Base-by-base conservation (phyloP, 768 basidiomycete genomes). In the Calocera viscosa region DNA sequence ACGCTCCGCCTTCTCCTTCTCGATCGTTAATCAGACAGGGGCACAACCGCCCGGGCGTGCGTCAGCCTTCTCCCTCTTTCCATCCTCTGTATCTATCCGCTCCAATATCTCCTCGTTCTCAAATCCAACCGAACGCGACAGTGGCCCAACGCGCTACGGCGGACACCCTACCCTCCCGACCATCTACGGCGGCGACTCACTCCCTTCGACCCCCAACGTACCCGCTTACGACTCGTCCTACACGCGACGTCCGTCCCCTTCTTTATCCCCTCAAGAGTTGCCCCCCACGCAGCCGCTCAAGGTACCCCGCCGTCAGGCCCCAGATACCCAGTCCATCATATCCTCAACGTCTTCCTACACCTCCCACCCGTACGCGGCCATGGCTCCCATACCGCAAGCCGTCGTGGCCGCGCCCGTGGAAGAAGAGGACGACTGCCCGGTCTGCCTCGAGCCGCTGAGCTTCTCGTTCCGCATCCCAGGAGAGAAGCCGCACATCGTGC, bases 401-500 rank as follows among this genome's bases (percentile, higher is more conserved):
- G 86, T 89, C 71, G 87, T 91, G 66, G 86, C 89, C 17, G 82
- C 75, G 69, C 65, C 79, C 49, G 75, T 79, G 17, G 87, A 90
- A 26, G 89, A 91, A 66, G 93, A 94, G 73, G 88, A 89, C 65
- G 90, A 89, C 73, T 99, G 96, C 72, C 95, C 95, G 14, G 92
- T 99, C 71, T 99, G 95, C 77, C 87, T 96, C 71, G 95, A 98
- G 73, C 90, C 91, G 1, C 84, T 99, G 74, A 89, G 88, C 74
- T 94, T 93, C 77, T 89, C 87, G 76, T 96, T 93, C 77, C 83
- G 94, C 69, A 78, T 99, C 16, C 90, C 91, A 0, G 96, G 96
- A 10, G 96, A 99, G 80, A 97, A 94, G 74, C 92, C 95, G 8
- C 94, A 97, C 74, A 89, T 99, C 69, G 89, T 96, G 53, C 95